Evolutionary conservation across 2,329 filamentous ascomycete species (phyloP), one percentile per base, ranked within the genome.

Genomic region (Teratosphaeria destructans): DNA sequence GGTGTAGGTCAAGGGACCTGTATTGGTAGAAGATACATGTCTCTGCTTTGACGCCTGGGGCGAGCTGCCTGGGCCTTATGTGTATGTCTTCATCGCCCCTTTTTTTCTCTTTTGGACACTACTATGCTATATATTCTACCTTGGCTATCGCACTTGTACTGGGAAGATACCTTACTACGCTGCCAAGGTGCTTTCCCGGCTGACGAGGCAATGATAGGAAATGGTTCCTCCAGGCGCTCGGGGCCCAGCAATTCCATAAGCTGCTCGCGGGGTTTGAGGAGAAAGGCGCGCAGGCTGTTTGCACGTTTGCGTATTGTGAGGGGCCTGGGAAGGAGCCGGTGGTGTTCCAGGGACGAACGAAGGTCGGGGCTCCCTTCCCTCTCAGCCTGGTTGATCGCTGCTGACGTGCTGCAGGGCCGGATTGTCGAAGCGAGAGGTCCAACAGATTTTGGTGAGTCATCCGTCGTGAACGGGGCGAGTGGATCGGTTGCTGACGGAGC

Each of bases 11-110:
- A 79, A 87, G 68, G 91, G 91, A 0, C 92, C 95, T 3, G 94
- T 96, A 8, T 80, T 99, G 47, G 93, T 96, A 11, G 94, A 99
- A 76, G 94, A 99, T 75, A 99, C 94, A 16, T 91, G 91, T 66
- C 81, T 99, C 55, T 95, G 91, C 78, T 99, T 96, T 73, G 87
- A 89, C 71, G 92, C 93, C 23, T 82, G 96, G 62, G 85, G 89
- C 61, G 92, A 91, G n/a, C 81, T 99, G 34, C 94, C 94, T 1
- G 94, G 94, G 1, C 90, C 93, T 49, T 99, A 99, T 74, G 95
- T 99, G 93, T 95, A 80, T 67, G 84, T 76, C 29, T 32, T 49
- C 16, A 47, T 27, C 23, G 23, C 23, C 23, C 23, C 2, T 23
- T 43, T 32, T 52, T 49, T 47, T 5, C 32, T 43, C 16, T 43